phyloP scores from a whole-genome alignment of 306 rosid species.

The Betula pendula region DNA sequence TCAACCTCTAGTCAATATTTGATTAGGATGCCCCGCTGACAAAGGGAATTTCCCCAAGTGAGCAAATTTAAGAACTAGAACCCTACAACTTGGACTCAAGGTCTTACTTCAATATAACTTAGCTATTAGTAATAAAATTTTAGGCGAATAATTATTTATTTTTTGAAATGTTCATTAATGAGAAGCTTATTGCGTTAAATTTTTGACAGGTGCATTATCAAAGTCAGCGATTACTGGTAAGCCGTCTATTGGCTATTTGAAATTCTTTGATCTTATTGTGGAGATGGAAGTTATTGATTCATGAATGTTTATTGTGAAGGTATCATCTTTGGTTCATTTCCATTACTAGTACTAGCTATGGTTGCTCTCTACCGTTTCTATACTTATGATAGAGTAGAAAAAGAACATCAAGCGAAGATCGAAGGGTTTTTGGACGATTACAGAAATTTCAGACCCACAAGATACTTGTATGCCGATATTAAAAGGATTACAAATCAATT shows the following conservation, averaged over 20 bases:
- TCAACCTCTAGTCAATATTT: too few species aligned
- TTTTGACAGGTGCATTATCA: conserved; percentile 19
- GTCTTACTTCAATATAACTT: too few species aligned
- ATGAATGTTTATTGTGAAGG: conserved; percentile 9
- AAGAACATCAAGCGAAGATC: conserved; percentile 22
- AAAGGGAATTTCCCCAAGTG: too few species aligned
- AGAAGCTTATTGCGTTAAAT: background rate
- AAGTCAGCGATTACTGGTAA: conserved; percentile 27
- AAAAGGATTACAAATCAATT: conserved; percentile 26
- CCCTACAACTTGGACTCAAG: too few species aligned
- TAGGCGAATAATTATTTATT: too few species aligned
- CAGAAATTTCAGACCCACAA: conserved; percentile 31
- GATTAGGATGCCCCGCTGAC: too few species aligned
- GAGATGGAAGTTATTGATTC: background rate
- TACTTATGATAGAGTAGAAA: background rate
- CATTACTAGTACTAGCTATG: background rate
- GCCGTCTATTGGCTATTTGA: background rate
- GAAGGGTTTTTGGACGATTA: conserved; percentile 30
- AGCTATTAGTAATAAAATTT: too few species aligned
- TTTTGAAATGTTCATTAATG: background rate
- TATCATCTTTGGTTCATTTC: conserved; percentile 23
- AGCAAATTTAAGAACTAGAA: too few species aligned
- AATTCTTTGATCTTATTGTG: background rate
- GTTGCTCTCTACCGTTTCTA: background rate
- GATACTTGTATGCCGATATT: conserved; percentile 35